Percentiles rank a stretch among this genome's conserved stretches.
phyloP scores from a whole-genome alignment of 768 basidiomycete genomes.

The Lepiota subincarnata region DNA sequence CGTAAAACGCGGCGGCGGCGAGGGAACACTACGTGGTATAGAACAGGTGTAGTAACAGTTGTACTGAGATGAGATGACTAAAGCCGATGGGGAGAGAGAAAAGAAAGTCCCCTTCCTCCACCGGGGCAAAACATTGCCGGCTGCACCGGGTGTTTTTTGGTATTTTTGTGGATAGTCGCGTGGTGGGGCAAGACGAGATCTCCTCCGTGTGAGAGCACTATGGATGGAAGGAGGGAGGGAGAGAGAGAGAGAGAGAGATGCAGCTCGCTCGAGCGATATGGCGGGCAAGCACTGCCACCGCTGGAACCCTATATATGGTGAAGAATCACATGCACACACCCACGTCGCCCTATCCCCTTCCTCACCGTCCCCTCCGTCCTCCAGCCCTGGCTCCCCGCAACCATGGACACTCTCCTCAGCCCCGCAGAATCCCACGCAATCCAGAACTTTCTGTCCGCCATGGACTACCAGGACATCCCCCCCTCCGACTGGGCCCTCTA shows the following conservation, averaged over 20 bases:
- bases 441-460: conserved; percentile 60
- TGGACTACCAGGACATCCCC: conserved; percentile 40
- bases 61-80: no score
- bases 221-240: not conserved
- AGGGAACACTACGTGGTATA: no score
- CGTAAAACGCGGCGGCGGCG: no score
- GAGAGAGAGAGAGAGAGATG: not conserved
- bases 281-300: conserved; percentile 7
- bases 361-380: not conserved
- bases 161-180: no score
- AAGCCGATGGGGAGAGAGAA: no score
- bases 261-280: no score
- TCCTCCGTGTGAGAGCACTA: no score
- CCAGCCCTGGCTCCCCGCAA: not conserved
- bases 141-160: no score
- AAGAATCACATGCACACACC: conserved; percentile 8
- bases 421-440: conserved; percentile 64
- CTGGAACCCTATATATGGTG: not conserved
- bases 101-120: no score
- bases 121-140: no score
- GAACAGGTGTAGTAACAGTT: no score
- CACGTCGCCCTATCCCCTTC: not conserved
- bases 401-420: conserved; percentile 60
- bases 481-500: conserved; percentile 48
- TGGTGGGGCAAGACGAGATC: no score